Conservation (phyloP, 192 early-diverging fungal species). For the Backusella westeae region DNA sequence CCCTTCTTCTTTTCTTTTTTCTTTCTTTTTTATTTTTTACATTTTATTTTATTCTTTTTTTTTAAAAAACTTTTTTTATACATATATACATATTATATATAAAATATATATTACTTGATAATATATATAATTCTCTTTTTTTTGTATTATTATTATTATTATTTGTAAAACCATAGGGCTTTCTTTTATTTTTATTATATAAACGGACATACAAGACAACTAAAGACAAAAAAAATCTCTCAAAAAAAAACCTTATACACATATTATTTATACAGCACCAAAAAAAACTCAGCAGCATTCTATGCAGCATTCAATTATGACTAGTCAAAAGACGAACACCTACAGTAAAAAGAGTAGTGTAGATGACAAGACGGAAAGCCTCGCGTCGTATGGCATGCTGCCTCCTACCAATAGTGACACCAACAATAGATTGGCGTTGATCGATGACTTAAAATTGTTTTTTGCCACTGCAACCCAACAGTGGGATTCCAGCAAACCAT, state of each 20-base stretch:
- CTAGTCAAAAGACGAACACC: conserved; percentile 5
- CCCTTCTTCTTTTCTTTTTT: conserved; percentile 2
- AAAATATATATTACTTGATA: neutral
- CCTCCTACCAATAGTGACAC: conserved; percentile 23
- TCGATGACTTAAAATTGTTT: conserved; percentile 56
- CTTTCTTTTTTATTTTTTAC: conserved; percentile 11
- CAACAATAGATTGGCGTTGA: conserved; percentile 25
- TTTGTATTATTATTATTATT: neutral
- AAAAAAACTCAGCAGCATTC: conserved; percentile 1
- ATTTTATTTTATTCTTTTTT: conserved; percentile 14
- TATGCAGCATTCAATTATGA: conserved; percentile 15
- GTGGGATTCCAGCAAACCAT: conserved; percentile 58
- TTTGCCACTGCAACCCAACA: conserved; percentile 65
- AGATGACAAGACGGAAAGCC: neutral
- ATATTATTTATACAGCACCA: neutral
- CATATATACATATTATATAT: conserved; percentile 10
- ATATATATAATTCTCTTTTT: neutral
- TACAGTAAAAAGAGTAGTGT: conserved; percentile 6
- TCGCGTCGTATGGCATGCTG: conserved; percentile 20
- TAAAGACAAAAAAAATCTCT: conserved; percentile 6
- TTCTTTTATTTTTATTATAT: conserved; percentile 14
- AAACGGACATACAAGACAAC: conserved; percentile 7
- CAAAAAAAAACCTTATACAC: neutral
- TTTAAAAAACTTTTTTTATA: neutral
- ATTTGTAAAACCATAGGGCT: conserved; percentile 1